These are phyloP conservation scores for Tilletiopsis washingtonensis DNA, from an alignment of 1,284 basidiomycete genomes.

Conservation along the genomic window DNA sequence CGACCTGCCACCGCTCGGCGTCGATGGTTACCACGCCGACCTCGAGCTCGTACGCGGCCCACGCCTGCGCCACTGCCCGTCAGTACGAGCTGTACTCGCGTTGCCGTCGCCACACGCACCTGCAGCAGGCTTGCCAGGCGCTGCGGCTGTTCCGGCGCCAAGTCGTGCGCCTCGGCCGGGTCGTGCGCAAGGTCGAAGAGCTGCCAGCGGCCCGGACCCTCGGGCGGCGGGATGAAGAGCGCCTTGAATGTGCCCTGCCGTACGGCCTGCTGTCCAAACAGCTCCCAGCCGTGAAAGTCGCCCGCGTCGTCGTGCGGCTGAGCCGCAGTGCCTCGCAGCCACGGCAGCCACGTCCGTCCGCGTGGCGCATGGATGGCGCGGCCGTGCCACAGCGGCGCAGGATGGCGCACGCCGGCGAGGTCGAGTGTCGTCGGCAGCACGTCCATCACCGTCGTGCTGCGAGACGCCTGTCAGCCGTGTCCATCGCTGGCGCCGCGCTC, in stretches of 20 bases:
- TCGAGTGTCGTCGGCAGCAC: conserved; percentile 45
- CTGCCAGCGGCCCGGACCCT: conserved; percentile 31
- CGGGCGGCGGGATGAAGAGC: conserved; percentile 16
- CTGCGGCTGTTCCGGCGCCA: conserved; percentile 18
- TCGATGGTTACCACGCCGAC: too few relatives aligned
- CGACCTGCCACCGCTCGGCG: too few relatives aligned
- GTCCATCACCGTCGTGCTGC: conserved; percentile 45
- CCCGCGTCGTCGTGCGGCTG: conserved; percentile 13
- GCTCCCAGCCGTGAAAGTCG: conserved; percentile 20
- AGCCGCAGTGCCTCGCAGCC: background rate
- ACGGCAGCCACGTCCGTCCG: conserved; percentile 14
- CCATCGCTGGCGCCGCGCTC: too few relatives aligned
- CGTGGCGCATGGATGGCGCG: conserved; percentile 5
- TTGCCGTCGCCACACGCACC: too few relatives aligned
- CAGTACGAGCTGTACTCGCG: too few relatives aligned
- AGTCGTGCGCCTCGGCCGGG: conserved; percentile 34
- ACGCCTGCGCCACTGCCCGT: too few relatives aligned
- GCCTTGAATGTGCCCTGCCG: conserved; percentile 36
- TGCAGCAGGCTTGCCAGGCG: conserved; percentile 29
- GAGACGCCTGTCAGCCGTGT: conserved; percentile 9
- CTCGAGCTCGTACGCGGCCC: too few relatives aligned
- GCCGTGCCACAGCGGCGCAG: conserved; percentile 2
- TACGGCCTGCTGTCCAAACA: conserved; percentile 30
- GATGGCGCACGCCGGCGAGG: conserved; percentile 22
- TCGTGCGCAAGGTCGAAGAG: conserved; percentile 33